Percentiles rank a stretch among this genome's conserved stretches.
These are phyloP conservation scores for Sporisorium graminicola DNA, from an alignment of 1,284 basidiomycete genomes.

Conservation along the genomic window DNA sequence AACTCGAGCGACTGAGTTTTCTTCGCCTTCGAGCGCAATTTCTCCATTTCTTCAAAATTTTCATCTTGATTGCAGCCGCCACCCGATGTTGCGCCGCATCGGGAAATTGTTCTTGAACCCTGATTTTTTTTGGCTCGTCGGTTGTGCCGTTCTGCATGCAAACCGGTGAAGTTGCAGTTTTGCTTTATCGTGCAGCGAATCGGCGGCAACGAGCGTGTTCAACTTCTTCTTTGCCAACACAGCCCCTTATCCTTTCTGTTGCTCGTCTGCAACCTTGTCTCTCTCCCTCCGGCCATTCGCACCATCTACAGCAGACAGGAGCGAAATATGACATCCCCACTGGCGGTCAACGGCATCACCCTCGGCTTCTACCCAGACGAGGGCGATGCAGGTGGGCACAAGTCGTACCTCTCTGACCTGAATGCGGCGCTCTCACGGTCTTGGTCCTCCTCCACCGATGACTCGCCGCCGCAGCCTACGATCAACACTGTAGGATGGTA, in stretches of 20 bases:
- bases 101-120: slow-evolving; percentile 2
- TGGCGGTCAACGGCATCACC: slow-evolving; percentile 16
- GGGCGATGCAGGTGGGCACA: slow-evolving; percentile 41
- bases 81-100: neutral
- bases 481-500: slow-evolving; percentile 42
- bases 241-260: neutral
- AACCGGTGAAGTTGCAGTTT: too few species aligned
- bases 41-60: slow-evolving; percentile 24
- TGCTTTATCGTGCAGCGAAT: neutral
- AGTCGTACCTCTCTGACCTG: slow-evolving; percentile 37
- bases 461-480: slow-evolving; percentile 2
- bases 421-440: slow-evolving; percentile 21
- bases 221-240: neutral
- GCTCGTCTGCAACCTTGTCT: neutral
- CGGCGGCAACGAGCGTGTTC: neutral
- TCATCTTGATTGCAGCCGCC: slow-evolving; percentile 20
- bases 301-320: neutral
- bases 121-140: neutral
- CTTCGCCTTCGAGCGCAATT: too few species aligned
- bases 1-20: too few species aligned
- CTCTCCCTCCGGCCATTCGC: neutral
- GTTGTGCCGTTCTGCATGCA: neutral
- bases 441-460: neutral
- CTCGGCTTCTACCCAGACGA: slow-evolving; percentile 46
- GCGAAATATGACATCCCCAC: neutral